Evolutionary conservation across 768 basidiomycete genomes (phyloP).

Genomic region (Tricholomella constricta): DNA sequence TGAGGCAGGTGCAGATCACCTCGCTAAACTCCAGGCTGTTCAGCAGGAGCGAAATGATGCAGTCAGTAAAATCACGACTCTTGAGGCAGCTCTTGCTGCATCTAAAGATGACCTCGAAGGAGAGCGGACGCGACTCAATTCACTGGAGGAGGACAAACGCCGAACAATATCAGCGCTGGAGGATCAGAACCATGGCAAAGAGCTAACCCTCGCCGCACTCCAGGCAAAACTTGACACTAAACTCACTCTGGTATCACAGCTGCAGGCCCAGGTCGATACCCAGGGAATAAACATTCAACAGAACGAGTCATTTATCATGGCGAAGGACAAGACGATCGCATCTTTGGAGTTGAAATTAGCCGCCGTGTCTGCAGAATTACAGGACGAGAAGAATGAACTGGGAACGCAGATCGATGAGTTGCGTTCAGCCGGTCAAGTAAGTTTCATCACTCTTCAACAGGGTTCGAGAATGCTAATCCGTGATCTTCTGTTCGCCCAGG

Average conservation of each 20-base stretch:
- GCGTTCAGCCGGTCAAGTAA: slow-evolving; percentile 83
- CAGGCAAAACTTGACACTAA: slow-evolving; percentile 38
- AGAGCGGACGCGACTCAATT: slow-evolving; percentile 45
- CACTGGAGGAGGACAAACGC: slow-evolving; percentile 46
- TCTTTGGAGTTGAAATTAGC: slow-evolving; percentile 45
- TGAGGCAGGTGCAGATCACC: slow-evolving; percentile 41
- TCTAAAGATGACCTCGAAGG: slow-evolving; percentile 46
- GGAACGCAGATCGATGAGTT: slow-evolving; percentile 79
- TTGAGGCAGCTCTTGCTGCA: slow-evolving; percentile 43
- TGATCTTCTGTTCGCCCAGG: slow-evolving; percentile 44
- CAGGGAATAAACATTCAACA: slow-evolving; percentile 54
- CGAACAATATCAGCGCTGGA: slow-evolving; percentile 43
- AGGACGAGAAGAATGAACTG: slow-evolving; percentile 67
- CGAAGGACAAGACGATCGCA: slow-evolving; percentile 63
- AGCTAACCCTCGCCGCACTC: slow-evolving; percentile 34
- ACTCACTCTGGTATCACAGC: slow-evolving; percentile 42
- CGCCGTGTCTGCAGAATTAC: slow-evolving; percentile 31
- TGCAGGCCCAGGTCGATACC: slow-evolving; percentile 55
- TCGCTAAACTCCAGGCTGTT: slow-evolving; percentile 44
- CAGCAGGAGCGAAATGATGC: slow-evolving; percentile 50
- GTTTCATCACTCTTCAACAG: slow-evolving; percentile 16
- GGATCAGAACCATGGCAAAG: slow-evolving; percentile 46
- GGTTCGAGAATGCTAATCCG: slow-evolving; percentile 7
- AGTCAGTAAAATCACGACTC: slow-evolving; percentile 37
- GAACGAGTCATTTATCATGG: slow-evolving; percentile 48